Conservation (phyloP, 1,139 yeast species). For the Blastobotrys elegans region DNA sequence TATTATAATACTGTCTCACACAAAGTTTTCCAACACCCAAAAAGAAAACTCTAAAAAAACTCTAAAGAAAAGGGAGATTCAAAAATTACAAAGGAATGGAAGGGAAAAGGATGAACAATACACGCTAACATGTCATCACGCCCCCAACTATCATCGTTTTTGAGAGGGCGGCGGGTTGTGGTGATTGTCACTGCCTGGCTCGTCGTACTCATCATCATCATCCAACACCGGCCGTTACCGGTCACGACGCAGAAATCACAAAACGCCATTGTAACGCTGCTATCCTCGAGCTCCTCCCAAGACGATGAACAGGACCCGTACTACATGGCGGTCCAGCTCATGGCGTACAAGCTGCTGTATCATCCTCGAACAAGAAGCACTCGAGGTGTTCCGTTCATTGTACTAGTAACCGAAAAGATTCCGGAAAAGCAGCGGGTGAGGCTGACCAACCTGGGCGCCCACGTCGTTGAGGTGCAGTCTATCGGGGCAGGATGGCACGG, state of each 20-base stretch:
- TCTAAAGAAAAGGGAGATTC: no score
- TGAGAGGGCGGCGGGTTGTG: neutral
- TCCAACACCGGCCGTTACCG: neutral
- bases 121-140: no score
- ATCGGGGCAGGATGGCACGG: neutral
- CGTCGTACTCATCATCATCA: neutral
- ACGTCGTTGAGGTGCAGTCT: neutral
- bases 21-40: no score
- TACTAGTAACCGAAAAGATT: neutral
- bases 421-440: neutral
- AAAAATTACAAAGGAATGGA: no score
- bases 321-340: neutral
- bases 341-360: conserved; percentile 5
- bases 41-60: no score
- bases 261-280: conserved; percentile 1
- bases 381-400: neutral
- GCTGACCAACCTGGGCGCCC: neutral
- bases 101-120: no score
- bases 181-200: neutral
- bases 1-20: no score
- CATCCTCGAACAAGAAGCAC: neutral
- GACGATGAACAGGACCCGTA: conserved; percentile 5
- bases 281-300: neutral
- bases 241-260: neutral
- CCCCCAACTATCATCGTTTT: neutral